Percentiles rank a stretch among this genome's conserved stretches.
phyloP scores from a whole-genome alignment of 2,329 filamentous ascomycete species.

The Fusarium protoensiforme region DNA sequence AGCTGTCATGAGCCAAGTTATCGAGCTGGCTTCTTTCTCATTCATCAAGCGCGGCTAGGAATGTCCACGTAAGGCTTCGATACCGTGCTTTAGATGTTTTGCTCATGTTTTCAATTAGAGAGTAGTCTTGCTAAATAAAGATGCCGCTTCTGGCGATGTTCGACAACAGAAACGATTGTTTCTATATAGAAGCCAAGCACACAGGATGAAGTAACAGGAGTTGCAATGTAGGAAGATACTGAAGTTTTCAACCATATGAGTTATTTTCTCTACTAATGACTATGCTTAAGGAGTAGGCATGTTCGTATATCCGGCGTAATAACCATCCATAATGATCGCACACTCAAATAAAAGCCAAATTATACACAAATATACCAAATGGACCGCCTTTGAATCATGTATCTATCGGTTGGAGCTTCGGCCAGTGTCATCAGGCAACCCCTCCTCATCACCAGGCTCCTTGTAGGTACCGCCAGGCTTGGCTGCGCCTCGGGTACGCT shows the following conservation, averaged over 20 bases:
- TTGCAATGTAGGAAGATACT: background rate
- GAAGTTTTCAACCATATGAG: background rate
- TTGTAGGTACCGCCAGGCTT: conserved; percentile 29
- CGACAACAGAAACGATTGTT: too few relatives aligned
- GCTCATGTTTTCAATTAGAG: too few relatives aligned
- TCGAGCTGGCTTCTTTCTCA: background rate
- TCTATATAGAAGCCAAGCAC: background rate
- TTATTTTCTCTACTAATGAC: background rate
- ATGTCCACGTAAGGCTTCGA: background rate
- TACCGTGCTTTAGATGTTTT: too few relatives aligned
- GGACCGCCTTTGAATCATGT: too few relatives aligned
- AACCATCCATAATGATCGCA: too few relatives aligned
- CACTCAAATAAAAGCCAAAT: background rate
- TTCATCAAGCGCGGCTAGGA: background rate
- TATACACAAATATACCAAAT: background rate
- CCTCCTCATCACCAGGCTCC: conserved; percentile 36
- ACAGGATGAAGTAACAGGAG: background rate
- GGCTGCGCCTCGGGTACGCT: conserved; percentile 28
- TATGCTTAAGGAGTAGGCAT: background rate
- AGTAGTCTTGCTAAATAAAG: too few relatives aligned
- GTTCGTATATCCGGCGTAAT: background rate
- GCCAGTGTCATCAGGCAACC: conserved; percentile 28
- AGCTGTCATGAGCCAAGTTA: background rate
- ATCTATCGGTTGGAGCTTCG: conserved; percentile 16
- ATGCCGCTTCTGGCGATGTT: too few relatives aligned